A percentile compares a stretch with the other conserved stretches of the same genome.
phyloP scores from a whole-genome alignment of 345 rosid species.

The Euphorbia lathyris region DNA sequence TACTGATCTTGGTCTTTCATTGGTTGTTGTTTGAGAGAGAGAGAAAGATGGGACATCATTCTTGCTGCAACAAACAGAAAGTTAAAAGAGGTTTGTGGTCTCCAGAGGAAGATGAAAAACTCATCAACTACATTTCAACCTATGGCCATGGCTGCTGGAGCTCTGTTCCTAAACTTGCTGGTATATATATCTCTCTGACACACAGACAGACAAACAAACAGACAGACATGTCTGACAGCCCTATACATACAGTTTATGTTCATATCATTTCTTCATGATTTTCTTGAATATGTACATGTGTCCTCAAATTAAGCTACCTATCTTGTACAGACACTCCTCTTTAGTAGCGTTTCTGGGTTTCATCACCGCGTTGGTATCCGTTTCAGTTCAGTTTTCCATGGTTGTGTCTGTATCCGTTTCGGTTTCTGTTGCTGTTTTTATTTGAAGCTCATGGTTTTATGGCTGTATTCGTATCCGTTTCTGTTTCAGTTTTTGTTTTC shows the following conservation, averaged over 20 bases:
- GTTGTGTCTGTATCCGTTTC: too few species aligned
- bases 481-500: too few species aligned
- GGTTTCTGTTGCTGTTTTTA: too few species aligned
- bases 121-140: conserved; percentile 77
- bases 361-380: too few species aligned
- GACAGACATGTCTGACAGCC: not conserved
- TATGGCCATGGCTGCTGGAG: conserved; percentile 99
- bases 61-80: conserved; percentile 98
- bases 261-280: not conserved
- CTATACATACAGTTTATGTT: too few species aligned
- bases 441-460: too few species aligned
- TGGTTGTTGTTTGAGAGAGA: conserved; percentile 10
- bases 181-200: conserved; percentile 22
- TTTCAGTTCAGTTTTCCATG: too few species aligned
- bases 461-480: too few species aligned
- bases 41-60: conserved; percentile 77
- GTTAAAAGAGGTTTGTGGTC: conserved; percentile 99
- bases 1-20: conserved; percentile 30
- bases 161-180: conserved; percentile 95
- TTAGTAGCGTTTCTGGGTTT: too few species aligned
- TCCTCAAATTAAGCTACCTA: too few species aligned
- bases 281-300: too few species aligned
- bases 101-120: conserved; percentile 98
- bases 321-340: too few species aligned
- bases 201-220: not conserved